Conservation (phyloP, 2,329 filamentous ascomycete species). For the Xylariaceae sp. region DNA sequence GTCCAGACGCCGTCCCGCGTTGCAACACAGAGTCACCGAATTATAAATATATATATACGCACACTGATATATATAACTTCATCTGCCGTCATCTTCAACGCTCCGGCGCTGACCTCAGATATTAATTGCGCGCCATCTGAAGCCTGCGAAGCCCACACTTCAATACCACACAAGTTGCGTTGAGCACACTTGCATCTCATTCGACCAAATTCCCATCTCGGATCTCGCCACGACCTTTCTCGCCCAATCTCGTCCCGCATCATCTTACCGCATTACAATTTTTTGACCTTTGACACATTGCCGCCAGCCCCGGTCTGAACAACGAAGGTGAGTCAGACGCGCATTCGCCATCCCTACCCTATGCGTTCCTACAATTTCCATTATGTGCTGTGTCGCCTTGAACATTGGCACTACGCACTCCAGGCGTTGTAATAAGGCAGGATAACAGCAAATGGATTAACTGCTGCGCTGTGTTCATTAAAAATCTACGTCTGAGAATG, state of each 20-base stretch:
- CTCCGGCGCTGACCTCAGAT: constrained; percentile 36
- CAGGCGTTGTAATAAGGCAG: constrained; percentile 8
- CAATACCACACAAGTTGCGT: constrained; percentile 21
- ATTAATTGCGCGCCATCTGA: constrained; percentile 29
- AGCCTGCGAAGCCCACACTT: constrained; percentile 14
- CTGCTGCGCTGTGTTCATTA: not conserved
- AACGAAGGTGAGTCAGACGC: constrained; percentile 35
- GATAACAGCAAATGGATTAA: constrained; percentile 8
- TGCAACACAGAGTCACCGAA: constrained; percentile 22
- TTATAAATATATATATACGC: constrained; percentile 30
- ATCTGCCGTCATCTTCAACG: constrained; percentile 31
- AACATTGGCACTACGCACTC: not conserved
- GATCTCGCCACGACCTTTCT: constrained; percentile 28
- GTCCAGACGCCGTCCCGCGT: constrained; percentile 15
- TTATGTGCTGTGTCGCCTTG: constrained; percentile 14
- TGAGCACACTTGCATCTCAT: constrained; percentile 23
- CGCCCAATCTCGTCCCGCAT: constrained; percentile 30
- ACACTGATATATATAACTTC: constrained; percentile 28
- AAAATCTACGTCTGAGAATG: not conserved
- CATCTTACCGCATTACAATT: constrained; percentile 19
- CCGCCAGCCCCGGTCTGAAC: constrained; percentile 28
- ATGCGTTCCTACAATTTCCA: constrained; percentile 21
- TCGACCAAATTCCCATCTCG: constrained; percentile 30
- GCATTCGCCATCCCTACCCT: constrained; percentile 21
- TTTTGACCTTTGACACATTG: constrained; percentile 28